Percentiles rank a stretch among this genome's conserved stretches.
These are phyloP conservation scores for Globomyces sp. DNA, from an alignment of 371 early-diverging fungal genomes.

Conservation along the genomic window DNA sequence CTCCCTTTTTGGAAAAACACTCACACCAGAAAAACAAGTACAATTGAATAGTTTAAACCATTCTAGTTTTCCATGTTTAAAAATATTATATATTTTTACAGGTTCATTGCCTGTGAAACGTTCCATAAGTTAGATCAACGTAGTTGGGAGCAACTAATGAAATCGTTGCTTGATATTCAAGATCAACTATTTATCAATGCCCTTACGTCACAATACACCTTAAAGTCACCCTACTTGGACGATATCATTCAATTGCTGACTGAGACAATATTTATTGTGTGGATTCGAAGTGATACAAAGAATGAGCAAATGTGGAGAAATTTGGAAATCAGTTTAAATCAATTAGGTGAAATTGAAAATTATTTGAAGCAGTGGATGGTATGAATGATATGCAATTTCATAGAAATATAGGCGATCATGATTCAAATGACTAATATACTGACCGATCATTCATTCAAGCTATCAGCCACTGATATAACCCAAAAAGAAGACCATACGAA, in stretches of 20 bases:
- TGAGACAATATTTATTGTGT: constrained; percentile 38
- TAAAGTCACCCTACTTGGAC: constrained; percentile 18
- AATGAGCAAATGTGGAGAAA: constrained; percentile 35
- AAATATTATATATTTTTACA: constrained; percentile 27
- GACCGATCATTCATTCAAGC: too few species aligned
- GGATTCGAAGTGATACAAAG: constrained; percentile 34
- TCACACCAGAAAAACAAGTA: constrained; percentile 6
- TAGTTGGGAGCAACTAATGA: constrained; percentile 36
- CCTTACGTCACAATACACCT: background rate
- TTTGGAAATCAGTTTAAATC: constrained; percentile 15
- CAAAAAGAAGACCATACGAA: too few species aligned
- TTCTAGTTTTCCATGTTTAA: constrained; percentile 16
- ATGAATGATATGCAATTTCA: too few species aligned
- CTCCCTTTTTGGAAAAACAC: background rate
- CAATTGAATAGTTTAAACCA: background rate
- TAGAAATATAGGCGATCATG: too few species aligned
- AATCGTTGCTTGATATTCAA: constrained; percentile 33
- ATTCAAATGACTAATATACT: too few species aligned
- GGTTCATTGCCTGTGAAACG: constrained; percentile 21
- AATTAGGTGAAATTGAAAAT: too few species aligned
- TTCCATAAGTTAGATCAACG: constrained; percentile 24
- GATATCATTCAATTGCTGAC: constrained; percentile 33
- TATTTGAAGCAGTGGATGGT: too few species aligned
- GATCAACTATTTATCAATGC: constrained; percentile 8
- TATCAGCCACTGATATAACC: too few species aligned